Percentiles rank a stretch among this genome's conserved stretches.
Conservation (phyloP, 2,329 filamentous ascomycete genomes). For the Curvularia lunata region DNA sequence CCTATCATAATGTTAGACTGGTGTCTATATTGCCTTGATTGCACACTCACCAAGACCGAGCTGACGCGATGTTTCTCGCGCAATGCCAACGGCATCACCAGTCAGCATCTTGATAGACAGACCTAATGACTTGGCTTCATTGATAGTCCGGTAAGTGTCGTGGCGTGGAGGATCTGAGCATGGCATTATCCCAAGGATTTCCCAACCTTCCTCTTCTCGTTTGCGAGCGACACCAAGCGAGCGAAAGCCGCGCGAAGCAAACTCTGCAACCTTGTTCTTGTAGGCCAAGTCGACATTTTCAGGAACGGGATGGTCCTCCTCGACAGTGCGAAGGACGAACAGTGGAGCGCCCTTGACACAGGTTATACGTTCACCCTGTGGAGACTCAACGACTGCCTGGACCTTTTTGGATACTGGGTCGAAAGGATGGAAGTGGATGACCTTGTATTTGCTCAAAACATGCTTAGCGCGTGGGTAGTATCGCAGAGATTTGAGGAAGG, state of each 20-base stretch:
- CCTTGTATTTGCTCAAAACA: constrained; percentile 82
- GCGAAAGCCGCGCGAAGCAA: constrained; percentile 91
- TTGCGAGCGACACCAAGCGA: constrained; percentile 93
- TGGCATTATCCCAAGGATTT: constrained; percentile 94
- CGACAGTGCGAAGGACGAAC: constrained; percentile 84
- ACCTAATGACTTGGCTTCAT: constrained; percentile 86
- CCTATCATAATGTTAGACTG: constrained; percentile 42
- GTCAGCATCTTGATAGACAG: constrained; percentile 96
- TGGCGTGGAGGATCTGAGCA: constrained; percentile 90
- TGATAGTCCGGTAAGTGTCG: constrained; percentile 88
- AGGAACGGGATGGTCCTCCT: constrained; percentile 81
- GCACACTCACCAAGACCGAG: constrained; percentile 69
- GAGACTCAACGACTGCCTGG: constrained; percentile 80
- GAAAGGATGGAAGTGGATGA: constrained; percentile 84
- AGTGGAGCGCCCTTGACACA: constrained; percentile 92
- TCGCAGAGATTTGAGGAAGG: constrained; percentile 84
- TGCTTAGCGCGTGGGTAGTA: constrained; percentile 83
- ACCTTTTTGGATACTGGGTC: constrained; percentile 96
- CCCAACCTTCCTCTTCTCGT: constrained; percentile 80
- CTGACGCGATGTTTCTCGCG: constrained; percentile 88
- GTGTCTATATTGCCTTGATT: neutral
- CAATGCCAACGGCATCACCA: constrained; percentile 92
- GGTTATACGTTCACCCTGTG: constrained; percentile 80
- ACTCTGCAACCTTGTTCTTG: constrained; percentile 91
- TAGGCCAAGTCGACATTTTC: constrained; percentile 80